These are phyloP conservation scores for Leccinum pallidistipes DNA, from an alignment of 1,284 basidiomycete species.

Conservation along the genomic window DNA sequence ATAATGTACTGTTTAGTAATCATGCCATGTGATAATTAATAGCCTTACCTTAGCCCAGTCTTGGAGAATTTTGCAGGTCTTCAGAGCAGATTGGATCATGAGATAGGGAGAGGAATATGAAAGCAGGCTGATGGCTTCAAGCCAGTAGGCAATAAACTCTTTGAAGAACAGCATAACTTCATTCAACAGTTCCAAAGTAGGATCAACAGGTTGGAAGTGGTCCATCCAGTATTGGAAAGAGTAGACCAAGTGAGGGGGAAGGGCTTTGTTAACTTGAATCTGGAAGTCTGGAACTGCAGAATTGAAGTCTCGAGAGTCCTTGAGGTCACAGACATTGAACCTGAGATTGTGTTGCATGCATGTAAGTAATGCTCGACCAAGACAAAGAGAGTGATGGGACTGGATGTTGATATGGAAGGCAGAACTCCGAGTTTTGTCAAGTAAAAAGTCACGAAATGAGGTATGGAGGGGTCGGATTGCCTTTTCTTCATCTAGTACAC, in stretches of 20 bases:
- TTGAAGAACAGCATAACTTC: background rate
- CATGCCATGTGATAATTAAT: background rate
- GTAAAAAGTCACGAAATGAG: too few relatives aligned
- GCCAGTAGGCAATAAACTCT: background rate
- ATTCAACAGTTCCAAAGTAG: background rate
- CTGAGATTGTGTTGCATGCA: too few relatives aligned
- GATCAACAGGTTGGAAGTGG: background rate
- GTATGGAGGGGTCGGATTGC: too few relatives aligned
- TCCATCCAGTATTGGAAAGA: background rate
- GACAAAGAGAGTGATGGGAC: too few relatives aligned
- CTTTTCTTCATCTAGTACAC: too few relatives aligned
- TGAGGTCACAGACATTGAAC: too few relatives aligned
- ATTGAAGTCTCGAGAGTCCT: too few relatives aligned
- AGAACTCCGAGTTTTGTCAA: too few relatives aligned
- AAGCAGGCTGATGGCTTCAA: background rate
- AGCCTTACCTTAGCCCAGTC: background rate
- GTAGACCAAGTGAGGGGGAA: background rate
- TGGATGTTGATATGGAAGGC: too few relatives aligned
- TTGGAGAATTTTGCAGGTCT: background rate
- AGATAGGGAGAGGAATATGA: background rate
- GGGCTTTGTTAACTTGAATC: too few relatives aligned
- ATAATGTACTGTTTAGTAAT: background rate
- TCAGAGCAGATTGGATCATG: background rate
- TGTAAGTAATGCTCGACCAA: too few relatives aligned
- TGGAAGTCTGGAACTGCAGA: too few relatives aligned